These are phyloP conservation scores for Vinca minor DNA, from an alignment of 257 asterid species.

Conservation along the genomic window DNA sequence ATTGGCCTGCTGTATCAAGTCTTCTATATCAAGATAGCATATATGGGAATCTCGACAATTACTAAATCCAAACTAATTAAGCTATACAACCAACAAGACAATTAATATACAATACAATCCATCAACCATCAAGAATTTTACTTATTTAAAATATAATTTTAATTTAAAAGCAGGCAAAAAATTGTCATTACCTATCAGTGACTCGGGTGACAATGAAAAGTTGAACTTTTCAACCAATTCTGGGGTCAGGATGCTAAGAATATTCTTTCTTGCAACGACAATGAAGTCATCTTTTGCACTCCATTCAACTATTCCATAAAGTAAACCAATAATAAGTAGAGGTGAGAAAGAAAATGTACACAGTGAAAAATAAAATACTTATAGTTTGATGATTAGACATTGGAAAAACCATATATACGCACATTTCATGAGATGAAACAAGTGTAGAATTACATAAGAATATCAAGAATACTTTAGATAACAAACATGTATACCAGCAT, in stretches of 20 bases:
- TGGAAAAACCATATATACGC: not conserved
- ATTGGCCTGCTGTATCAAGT: not conserved
- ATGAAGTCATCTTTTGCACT: slow-evolving; percentile 51
- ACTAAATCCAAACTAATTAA: too few species aligned
- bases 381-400: not conserved
- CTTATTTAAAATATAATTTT: too few species aligned
- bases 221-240: slow-evolving; percentile 49
- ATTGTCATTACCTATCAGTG: slow-evolving; percentile 34
- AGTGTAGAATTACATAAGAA: not conserved
- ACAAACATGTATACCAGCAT: slow-evolving; percentile 49
- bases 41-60: too few species aligned
- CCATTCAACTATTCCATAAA: slow-evolving; percentile 73
- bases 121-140: too few species aligned
- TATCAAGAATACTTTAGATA: not conserved
- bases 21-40: too few species aligned
- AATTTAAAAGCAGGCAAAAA: too few species aligned
- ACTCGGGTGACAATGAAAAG: slow-evolving; percentile 41
- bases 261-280: slow-evolving; percentile 64
- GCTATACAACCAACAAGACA: too few species aligned
- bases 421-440: not conserved
- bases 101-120: too few species aligned
- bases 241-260: slow-evolving; percentile 51
- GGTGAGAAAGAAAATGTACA: not conserved
- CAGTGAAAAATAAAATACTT: not conserved
- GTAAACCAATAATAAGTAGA: slow-evolving; percentile 15